Conservation (phyloP, 1,284 basidiomycete species). For the Neotropicomus parvogracilis region DNA sequence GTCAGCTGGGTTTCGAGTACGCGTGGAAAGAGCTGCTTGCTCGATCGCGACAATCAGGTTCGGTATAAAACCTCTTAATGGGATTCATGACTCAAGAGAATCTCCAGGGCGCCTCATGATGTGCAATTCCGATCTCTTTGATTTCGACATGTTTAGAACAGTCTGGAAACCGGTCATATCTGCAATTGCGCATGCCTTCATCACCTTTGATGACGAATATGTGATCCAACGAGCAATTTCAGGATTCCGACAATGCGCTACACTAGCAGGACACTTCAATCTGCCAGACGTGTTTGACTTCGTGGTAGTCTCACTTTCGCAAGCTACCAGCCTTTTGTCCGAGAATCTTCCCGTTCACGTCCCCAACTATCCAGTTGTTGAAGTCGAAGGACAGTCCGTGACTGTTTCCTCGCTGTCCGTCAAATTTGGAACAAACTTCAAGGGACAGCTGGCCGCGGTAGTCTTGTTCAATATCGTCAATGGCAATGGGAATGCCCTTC, state of each 20-base stretch:
- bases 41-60: constrained; percentile 78
- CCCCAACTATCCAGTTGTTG: constrained; percentile 85
- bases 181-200: constrained; percentile 90
- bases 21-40: constrained; percentile 96
- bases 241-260: constrained; percentile 95
- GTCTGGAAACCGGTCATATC: constrained; percentile 93
- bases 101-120: constrained; percentile 69
- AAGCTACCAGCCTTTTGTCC: constrained; percentile 80
- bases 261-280: constrained; percentile 83
- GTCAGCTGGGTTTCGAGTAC: constrained; percentile 96
- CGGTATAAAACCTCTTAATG: constrained; percentile 19
- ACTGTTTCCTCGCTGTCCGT: constrained; percentile 92
- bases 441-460: constrained; percentile 94
- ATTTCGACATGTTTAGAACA: constrained; percentile 88
- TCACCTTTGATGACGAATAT: constrained; percentile 94
- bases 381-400: constrained; percentile 86
- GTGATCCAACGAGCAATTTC: constrained; percentile 93
- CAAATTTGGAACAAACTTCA: constrained; percentile 93
- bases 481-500: constrained; percentile 91
- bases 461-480: constrained; percentile 98
- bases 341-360: constrained; percentile 70
- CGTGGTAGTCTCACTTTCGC: constrained; percentile 88
- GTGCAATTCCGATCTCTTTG: constrained; percentile 79
- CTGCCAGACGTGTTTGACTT: constrained; percentile 97
- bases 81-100: constrained; percentile 7